A percentile compares a stretch with the other conserved stretches of the same genome.
phyloP scores from a whole-genome alignment of 106 monocot genomes.

The Vanilla planifolia region DNA sequence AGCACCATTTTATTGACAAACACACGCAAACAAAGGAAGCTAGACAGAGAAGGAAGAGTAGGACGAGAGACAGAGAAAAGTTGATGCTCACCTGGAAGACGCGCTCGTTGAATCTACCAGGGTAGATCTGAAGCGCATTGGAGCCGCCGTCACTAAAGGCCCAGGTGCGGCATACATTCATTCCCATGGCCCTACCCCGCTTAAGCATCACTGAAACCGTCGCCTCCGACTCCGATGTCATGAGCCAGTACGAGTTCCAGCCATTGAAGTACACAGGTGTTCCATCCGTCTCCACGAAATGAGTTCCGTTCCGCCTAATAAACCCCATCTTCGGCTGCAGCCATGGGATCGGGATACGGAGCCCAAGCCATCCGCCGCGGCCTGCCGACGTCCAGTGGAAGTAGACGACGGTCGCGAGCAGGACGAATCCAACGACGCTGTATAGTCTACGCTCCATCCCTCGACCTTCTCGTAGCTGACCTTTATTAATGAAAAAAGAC shows the following conservation, averaged over 20 bases:
- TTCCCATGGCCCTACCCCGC: slow-evolving; percentile 51
- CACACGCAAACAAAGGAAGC: neutral
- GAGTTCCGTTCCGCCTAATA: slow-evolving; percentile 41
- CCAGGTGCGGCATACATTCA: slow-evolving; percentile 81
- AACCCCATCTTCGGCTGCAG: slow-evolving; percentile 57
- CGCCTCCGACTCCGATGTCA: slow-evolving; percentile 22
- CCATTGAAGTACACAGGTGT: slow-evolving; percentile 57
- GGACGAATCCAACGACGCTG: slow-evolving; percentile 35
- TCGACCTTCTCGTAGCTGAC: too few species aligned
- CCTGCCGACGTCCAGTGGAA: slow-evolving; percentile 32
- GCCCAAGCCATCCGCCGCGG: neutral
- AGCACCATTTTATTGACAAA: too few species aligned
- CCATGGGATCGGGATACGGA: slow-evolving; percentile 57
- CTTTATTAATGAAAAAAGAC: too few species aligned
- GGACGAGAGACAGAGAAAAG: neutral
- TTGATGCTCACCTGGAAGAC: slow-evolving; percentile 50
- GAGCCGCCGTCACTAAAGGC: slow-evolving; percentile 79
- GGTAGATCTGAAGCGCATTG: slow-evolving; percentile 64
- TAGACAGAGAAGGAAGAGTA: neutral
- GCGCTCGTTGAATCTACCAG: slow-evolving; percentile 54
- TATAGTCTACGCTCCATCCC: slow-evolving; percentile 26
- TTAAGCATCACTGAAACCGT: slow-evolving; percentile 58
- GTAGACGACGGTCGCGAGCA: slow-evolving; percentile 41
- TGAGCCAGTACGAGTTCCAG: slow-evolving; percentile 95
- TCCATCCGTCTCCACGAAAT: slow-evolving; percentile 36